Conservation (phyloP, 2,329 filamentous ascomycete species). For the Cladosporium sphaerospermum region DNA sequence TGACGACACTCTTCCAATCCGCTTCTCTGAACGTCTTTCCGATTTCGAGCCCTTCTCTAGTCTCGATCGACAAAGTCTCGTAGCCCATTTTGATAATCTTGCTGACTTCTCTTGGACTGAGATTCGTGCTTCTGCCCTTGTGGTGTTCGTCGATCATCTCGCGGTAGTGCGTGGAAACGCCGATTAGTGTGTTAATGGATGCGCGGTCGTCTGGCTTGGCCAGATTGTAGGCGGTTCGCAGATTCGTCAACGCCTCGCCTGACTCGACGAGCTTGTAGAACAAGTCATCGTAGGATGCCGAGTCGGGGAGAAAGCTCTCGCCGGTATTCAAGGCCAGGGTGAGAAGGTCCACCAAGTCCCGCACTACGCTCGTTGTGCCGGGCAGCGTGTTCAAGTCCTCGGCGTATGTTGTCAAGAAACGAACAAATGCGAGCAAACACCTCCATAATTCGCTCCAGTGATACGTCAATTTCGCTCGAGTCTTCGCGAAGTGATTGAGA, state of each 20-base stretch:
- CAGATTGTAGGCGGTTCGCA: slow-evolving; percentile 67
- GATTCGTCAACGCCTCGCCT: slow-evolving; percentile 73
- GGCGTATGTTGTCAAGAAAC: slow-evolving; percentile 84
- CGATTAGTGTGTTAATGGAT: slow-evolving; percentile 79
- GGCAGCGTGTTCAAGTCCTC: slow-evolving; percentile 64
- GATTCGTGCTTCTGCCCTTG: slow-evolving; percentile 35
- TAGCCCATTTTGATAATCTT: slow-evolving; percentile 95
- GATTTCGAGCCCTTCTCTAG: slow-evolving; percentile 63
- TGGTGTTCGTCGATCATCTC: slow-evolving; percentile 61
- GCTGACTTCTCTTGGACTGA: slow-evolving; percentile 78
- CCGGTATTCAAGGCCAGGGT: slow-evolving; percentile 79
- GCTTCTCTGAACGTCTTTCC: slow-evolving; percentile 77
- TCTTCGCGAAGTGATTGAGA: slow-evolving; percentile 76
- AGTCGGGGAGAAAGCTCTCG: slow-evolving; percentile 83
- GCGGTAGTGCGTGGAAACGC: slow-evolving; percentile 80
- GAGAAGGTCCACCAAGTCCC: slow-evolving; percentile 72
- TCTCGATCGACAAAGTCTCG: slow-evolving; percentile 86
- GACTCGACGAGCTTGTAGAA: slow-evolving; percentile 98
- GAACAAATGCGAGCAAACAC: slow-evolving; percentile 76
- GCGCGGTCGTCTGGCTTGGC: slow-evolving; percentile 39
- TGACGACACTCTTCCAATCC: slow-evolving; percentile 75
- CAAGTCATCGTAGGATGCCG: slow-evolving; percentile 85
- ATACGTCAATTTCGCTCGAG: slow-evolving; percentile 72
- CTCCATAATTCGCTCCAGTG: slow-evolving; percentile 97
- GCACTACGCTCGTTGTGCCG: slow-evolving; percentile 67